These are phyloP conservation scores for Gnetum montanum DNA, from an alignment of 75 land plant genomes.

Conservation along the genomic window DNA sequence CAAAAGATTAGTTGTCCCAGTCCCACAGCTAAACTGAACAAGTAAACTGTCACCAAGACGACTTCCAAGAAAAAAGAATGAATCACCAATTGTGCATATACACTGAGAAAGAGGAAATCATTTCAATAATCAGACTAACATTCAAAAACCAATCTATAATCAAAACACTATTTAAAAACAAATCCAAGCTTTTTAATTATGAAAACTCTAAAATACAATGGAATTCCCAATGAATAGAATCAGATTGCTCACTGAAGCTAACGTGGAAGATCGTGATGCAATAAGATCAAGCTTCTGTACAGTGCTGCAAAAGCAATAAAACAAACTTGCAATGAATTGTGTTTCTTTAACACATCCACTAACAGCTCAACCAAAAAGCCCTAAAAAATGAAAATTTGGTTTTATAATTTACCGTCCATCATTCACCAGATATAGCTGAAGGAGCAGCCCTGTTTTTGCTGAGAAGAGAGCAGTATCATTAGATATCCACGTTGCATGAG, in stretches of 20 bases:
- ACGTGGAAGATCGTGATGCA: constrained; percentile 81
- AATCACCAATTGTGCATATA: constrained; percentile 73
- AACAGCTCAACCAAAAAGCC: too few relatives aligned
- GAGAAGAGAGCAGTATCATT: constrained; percentile 86
- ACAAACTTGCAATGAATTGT: not conserved
- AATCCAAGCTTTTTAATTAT: too few relatives aligned
- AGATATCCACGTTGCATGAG: constrained; percentile 81
- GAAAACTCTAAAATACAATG: not conserved
- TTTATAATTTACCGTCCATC: constrained; percentile 79
- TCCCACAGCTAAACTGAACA: constrained; percentile 73
- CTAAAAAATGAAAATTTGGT: too few relatives aligned
- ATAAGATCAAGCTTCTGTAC: constrained; percentile 91
- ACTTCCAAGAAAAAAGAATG: constrained; percentile 90
- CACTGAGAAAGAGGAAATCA: constrained; percentile 41
- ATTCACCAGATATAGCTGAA: constrained; percentile 70
- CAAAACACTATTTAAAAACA: too few relatives aligned
- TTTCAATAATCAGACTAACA: too few relatives aligned
- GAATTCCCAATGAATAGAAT: not conserved
- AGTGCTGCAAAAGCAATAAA: constrained; percentile 37
- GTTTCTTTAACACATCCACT: too few relatives aligned
- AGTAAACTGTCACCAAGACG: constrained; percentile 93
- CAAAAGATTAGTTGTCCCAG: constrained; percentile 20
- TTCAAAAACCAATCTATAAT: too few relatives aligned
- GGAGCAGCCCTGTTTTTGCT: constrained; percentile 82
- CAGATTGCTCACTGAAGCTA: constrained; percentile 59